Evolutionary conservation across 139 green algal genomes (phyloP), one percentile per base, ranked within the genome.

Genomic region (Chlamydomonas sp.): DNA sequence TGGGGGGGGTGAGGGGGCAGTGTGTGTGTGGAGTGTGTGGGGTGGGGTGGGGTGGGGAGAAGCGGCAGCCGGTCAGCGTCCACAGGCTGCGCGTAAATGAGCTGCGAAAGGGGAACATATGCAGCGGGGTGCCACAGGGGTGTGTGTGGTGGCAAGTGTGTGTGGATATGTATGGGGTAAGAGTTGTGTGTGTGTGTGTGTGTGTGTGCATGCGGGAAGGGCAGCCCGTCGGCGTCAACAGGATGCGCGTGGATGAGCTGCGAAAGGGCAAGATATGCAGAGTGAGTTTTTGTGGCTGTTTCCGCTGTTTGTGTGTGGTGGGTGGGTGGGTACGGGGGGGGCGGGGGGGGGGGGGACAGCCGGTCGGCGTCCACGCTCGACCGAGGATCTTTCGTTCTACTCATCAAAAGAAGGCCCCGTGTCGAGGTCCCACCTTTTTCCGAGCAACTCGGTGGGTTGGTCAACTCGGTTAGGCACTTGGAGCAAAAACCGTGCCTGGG

Each of bases 21-120:
- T 37, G 35, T 57, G 35, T 8, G 24, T 69, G 61, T 16, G 31
- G 22, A 36, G 8, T 64, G 30, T 6, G 24, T 10, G 30, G 54
- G 30, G 30, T 22, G 24, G 8, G 54, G 8, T 6, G 8, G 16
- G 54, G 50, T 37, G 26, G 50, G 61, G 22, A 57, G 35, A 5
- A 37, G 22, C 5, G 61, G 35, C 3, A 26, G 61, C 5, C 61
- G 61, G 3, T 69, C 61, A 24, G 61, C 61, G 24, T 69, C 61
- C 10, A 35, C 61, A 10, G 50, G 35, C 61, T 49, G 49, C 5
- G 61, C 33, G 35, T 49, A 35, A 10, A 37, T 20, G 22, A 30
- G 26, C 61, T 69, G 61, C 36, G 10, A 28, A 6, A n/a, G 4
- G 3, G 10, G 10, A 37, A 69, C 22, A 5, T 3, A 49, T 4